Evolutionary conservation across 2,329 filamentous ascomycete species (phyloP).

Genomic region (Metarhizium brunneum): DNA sequence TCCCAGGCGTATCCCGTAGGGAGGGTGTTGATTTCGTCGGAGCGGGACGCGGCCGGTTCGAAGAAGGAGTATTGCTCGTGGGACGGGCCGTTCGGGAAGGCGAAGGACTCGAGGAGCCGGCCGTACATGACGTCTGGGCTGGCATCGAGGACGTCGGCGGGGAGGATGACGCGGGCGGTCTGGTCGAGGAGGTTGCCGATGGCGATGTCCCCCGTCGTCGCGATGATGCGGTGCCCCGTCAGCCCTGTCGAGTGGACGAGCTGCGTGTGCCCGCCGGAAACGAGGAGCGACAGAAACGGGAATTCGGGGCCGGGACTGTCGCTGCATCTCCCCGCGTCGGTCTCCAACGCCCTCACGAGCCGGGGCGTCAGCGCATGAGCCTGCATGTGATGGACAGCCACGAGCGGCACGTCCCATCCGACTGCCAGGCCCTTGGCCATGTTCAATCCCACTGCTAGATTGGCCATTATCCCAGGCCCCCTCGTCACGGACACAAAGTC

Average conservation of each 20-base stretch:
- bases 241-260: constrained; percentile 66
- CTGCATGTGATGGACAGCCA: constrained; percentile 96
- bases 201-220: constrained; percentile 69
- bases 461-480: constrained; percentile 80
- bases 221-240: constrained; percentile 63
- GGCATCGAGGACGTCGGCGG: constrained; percentile 42
- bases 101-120: constrained; percentile 67
- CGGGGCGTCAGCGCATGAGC: constrained; percentile 86
- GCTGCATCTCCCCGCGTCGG: constrained; percentile 7
- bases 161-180: constrained; percentile 67
- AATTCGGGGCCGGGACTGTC: constrained; percentile 44
- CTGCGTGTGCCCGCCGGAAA: constrained; percentile 87
- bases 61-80: constrained; percentile 40
- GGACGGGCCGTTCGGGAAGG: constrained; percentile 43
- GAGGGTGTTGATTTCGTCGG: constrained; percentile 43
- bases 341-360: constrained; percentile 55
- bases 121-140: constrained; percentile 68
- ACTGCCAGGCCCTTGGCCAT: constrained; percentile 79
- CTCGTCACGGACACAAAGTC: constrained; percentile 86
- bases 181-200: constrained; percentile 89
- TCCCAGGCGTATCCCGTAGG: constrained; percentile 45
- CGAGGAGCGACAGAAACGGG: constrained; percentile 80
- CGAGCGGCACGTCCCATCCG: constrained; percentile 72
- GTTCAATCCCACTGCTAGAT: constrained; percentile 68
- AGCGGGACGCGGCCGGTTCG: constrained; percentile 44